Percentiles rank a stretch among this genome's conserved stretches.
These are phyloP conservation scores for Saccharomycopsis fodiens DNA, from an alignment of 805 yeast species.

Conservation along the genomic window DNA sequence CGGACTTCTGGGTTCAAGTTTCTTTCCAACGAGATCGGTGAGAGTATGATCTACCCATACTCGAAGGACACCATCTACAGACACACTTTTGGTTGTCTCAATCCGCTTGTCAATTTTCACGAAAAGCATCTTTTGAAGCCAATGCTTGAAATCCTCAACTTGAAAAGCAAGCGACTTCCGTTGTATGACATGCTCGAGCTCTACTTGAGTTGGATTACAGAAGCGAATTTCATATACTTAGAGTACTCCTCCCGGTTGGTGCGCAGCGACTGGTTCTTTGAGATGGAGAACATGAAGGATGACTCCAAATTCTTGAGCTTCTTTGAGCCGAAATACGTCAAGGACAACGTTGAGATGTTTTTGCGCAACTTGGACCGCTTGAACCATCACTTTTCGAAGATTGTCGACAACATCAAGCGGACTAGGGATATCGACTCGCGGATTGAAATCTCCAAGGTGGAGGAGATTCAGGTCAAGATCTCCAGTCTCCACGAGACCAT, in stretches of 20 bases:
- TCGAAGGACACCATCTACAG: constrained; percentile 17
- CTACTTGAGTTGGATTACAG: constrained; percentile 17
- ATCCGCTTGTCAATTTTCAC: constrained; percentile 18
- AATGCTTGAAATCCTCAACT: constrained; percentile 19
- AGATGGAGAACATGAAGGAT: constrained; percentile 13
- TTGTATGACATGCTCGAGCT: constrained; percentile 14
- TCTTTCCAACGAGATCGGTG: constrained; percentile 11
- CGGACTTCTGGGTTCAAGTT: constrained; percentile 17
- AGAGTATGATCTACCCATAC: constrained; percentile 15
- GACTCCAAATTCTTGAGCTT: constrained; percentile 10
- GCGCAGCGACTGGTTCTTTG: constrained; percentile 18
- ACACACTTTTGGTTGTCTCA: constrained; percentile 20
- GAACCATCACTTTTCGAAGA: constrained; percentile 1
- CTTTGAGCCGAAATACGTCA: constrained; percentile 7
- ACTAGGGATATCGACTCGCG: constrained; percentile 14
- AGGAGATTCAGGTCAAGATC: constrained; percentile 1
- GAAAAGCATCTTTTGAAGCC: constrained; percentile 17
- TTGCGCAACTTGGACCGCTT: constrained; percentile 5
- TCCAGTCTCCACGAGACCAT: constrained; percentile 7
- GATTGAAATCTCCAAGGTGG: constrained; percentile 9
- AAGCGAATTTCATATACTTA: constrained; percentile 16
- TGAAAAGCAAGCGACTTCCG: constrained; percentile 14
- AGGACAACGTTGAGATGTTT: constrained; percentile 12
- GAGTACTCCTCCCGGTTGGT: constrained; percentile 17
- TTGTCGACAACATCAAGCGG: constrained; percentile 6